These are phyloP conservation scores for Penicillium diatomitis DNA, from an alignment of 495 filamentous ascomycete species.

Conservation along the genomic window DNA sequence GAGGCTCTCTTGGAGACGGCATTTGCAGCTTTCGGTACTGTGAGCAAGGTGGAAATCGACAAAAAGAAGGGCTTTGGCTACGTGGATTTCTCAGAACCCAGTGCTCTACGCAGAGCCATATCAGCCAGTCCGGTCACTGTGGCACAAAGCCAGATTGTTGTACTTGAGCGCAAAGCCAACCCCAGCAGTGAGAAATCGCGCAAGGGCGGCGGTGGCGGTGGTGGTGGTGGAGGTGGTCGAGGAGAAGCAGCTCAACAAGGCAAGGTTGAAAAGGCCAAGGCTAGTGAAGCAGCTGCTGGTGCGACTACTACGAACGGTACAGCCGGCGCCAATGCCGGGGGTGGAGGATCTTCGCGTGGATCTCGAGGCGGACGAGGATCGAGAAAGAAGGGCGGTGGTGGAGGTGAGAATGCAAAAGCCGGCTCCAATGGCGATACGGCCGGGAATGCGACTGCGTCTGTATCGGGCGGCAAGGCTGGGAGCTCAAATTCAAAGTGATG, in stretches of 20 bases:
- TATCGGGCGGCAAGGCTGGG: slow-evolving; percentile 10
- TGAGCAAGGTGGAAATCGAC: slow-evolving; percentile 78
- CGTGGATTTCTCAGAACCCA: slow-evolving; percentile 67
- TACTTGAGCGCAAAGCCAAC: slow-evolving; percentile 66
- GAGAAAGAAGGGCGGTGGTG: slow-evolving; percentile 15
- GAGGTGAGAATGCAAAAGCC: not conserved
- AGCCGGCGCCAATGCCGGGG: not conserved
- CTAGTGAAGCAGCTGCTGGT: slow-evolving; percentile 1
- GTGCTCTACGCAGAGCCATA: slow-evolving; percentile 66
- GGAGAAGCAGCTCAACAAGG: not conserved
- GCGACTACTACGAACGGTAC: slow-evolving; percentile 4
- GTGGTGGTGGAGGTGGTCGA: slow-evolving; percentile 11
- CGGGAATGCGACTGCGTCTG: not conserved
- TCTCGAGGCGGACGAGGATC: slow-evolving; percentile 25
- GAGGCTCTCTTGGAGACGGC: slow-evolving; percentile 65
- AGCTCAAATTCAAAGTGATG: slow-evolving; percentile 8
- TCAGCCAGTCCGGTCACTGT: slow-evolving; percentile 70
- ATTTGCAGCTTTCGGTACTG: slow-evolving; percentile 58
- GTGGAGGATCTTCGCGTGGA: slow-evolving; percentile 27
- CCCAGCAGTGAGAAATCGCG: slow-evolving; percentile 31
- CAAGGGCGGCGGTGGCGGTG: slow-evolving; percentile 22
- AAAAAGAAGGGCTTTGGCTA: slow-evolving; percentile 90
- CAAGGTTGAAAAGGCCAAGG: slow-evolving; percentile 2
- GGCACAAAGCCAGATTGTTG: slow-evolving; percentile 76
- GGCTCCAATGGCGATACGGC: slow-evolving; percentile 13